A percentile compares a stretch with the other conserved stretches of the same genome.
Evolutionary conservation across 805 yeast genomes (phyloP).

Genomic region (Nakazawaea ishiwadae): DNA sequence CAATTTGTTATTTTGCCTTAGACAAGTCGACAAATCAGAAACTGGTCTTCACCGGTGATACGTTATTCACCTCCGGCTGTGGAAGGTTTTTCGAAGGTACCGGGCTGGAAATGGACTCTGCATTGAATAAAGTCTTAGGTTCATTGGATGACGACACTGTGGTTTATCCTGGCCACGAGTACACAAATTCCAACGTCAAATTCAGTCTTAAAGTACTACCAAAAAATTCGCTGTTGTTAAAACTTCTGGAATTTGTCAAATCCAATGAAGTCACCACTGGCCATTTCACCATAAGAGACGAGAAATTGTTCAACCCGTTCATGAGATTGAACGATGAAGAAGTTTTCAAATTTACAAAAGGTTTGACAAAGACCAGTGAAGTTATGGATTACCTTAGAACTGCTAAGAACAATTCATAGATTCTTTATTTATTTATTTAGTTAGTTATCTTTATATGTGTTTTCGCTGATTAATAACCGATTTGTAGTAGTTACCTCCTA

Average conservation of each 20-base stretch:
- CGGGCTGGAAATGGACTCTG: slow-evolving; percentile 71
- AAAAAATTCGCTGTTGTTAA: slow-evolving; percentile 44
- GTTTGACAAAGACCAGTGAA: slow-evolving; percentile 40
- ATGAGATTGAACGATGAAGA: slow-evolving; percentile 68
- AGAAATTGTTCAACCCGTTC: slow-evolving; percentile 81
- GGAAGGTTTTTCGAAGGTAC: slow-evolving; percentile 96
- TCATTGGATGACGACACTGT: slow-evolving; percentile 61
- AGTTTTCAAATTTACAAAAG: slow-evolving; percentile 51
- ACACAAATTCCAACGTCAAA: slow-evolving; percentile 74
- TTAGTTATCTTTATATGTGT: too few relatives aligned
- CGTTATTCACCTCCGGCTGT: slow-evolving; percentile 90
- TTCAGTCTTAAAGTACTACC: slow-evolving; percentile 67
- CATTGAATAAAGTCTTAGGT: slow-evolving; percentile 58
- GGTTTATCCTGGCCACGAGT: slow-evolving; percentile 95
- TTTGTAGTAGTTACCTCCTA: too few relatives aligned
- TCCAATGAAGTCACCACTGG: slow-evolving; percentile 80
- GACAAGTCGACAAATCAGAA: slow-evolving; percentile 61
- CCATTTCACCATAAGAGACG: slow-evolving; percentile 77
- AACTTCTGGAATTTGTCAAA: slow-evolving; percentile 46
- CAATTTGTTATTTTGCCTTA: slow-evolving; percentile 77
- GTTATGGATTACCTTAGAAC: slow-evolving; percentile 73
- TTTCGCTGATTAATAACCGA: too few relatives aligned
- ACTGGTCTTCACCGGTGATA: slow-evolving; percentile 93
- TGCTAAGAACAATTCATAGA: slow-evolving; percentile 61
- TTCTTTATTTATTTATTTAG: slow-evolving; percentile 5